These are phyloP conservation scores for Phycomyces blakesleeanus DNA, from an alignment of 192 early-diverging fungal genomes.

Conservation along the genomic window DNA sequence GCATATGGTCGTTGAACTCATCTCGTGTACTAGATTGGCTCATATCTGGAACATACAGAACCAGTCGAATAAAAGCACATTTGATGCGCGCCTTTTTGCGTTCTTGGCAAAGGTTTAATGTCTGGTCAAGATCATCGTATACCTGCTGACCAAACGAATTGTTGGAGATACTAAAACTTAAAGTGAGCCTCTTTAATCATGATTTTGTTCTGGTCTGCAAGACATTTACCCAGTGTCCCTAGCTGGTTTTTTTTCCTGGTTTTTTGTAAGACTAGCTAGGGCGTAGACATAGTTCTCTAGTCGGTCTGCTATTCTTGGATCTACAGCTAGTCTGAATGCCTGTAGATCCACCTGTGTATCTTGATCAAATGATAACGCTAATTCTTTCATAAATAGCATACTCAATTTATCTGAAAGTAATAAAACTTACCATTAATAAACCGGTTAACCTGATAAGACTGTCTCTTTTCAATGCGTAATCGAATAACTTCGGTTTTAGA, in stretches of 20 bases:
- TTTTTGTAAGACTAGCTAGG: constrained; percentile 19
- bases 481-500: constrained; percentile 13
- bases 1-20: constrained; percentile 20
- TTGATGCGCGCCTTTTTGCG: constrained; percentile 5
- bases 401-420: no score
- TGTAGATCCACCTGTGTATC: constrained; percentile 45
- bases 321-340: constrained; percentile 45
- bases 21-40: constrained; percentile 18
- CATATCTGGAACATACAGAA: constrained; percentile 33
- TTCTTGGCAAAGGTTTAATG: background rate
- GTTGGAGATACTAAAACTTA: background rate
- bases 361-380: constrained; percentile 13
- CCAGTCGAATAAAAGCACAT: constrained; percentile 23
- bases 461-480: constrained; percentile 20
- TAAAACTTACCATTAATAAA: constrained; percentile 9
- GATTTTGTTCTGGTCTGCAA: no score
- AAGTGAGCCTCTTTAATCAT: no score
- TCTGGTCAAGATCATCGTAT: background rate
- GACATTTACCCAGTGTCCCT: background rate
- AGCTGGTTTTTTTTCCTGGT: background rate
- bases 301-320: constrained; percentile 41
- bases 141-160: background rate
- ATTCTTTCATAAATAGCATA: background rate
- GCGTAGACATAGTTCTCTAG: constrained; percentile 41
- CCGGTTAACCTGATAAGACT: constrained; percentile 10